These are phyloP conservation scores for Colletotrichum spaethianum DNA, from an alignment of 2,329 filamentous ascomycete genomes.

Conservation along the genomic window DNA sequence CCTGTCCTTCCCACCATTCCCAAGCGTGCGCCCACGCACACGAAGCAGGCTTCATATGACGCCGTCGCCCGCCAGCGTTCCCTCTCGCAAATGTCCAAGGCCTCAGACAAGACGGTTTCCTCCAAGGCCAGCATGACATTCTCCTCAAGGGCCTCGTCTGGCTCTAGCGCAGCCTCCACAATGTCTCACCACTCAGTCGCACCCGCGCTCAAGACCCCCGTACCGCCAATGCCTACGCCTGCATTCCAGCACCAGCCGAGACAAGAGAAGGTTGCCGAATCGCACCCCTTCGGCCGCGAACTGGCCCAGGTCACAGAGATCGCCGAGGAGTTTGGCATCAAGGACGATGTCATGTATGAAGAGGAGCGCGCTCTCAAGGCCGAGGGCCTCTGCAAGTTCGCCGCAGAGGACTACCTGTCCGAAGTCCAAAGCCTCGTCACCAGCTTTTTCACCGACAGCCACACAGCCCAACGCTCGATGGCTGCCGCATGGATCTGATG, in stretches of 20 bases:
- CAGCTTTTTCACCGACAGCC: conserved; percentile 67
- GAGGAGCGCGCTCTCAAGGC: conserved; percentile 79
- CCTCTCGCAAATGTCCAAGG: conserved; percentile 70
- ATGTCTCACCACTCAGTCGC: conserved; percentile 56
- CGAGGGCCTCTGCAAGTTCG: conserved; percentile 80
- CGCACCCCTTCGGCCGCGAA: conserved; percentile 89
- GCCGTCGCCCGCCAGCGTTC: conserved; percentile 78
- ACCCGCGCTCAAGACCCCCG: conserved; percentile 46
- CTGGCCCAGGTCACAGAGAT: conserved; percentile 93
- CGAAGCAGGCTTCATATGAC: conserved; percentile 85
- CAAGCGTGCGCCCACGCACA: conserved; percentile 86
- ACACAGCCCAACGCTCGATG: conserved; percentile 43
- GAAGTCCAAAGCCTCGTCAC: conserved; percentile 82
- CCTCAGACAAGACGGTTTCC: conserved; percentile 66
- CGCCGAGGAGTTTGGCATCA: conserved; percentile 85
- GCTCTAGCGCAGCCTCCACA: conserved; percentile 66
- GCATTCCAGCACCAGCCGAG: conserved; percentile 52
- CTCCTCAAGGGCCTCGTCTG: conserved; percentile 69
- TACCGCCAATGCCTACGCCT: conserved; percentile 51
- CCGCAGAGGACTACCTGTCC: conserved; percentile 84
- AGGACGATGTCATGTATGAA: conserved; percentile 76
- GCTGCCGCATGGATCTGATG: conserved; percentile 65
- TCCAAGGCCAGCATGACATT: conserved; percentile 70
- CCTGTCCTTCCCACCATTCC: conserved; percentile 78
- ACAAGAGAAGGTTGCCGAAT: conserved; percentile 54